Evolutionary conservation across 768 basidiomycete genomes (phyloP).

Genomic region (Lactifluus piperatus): DNA sequence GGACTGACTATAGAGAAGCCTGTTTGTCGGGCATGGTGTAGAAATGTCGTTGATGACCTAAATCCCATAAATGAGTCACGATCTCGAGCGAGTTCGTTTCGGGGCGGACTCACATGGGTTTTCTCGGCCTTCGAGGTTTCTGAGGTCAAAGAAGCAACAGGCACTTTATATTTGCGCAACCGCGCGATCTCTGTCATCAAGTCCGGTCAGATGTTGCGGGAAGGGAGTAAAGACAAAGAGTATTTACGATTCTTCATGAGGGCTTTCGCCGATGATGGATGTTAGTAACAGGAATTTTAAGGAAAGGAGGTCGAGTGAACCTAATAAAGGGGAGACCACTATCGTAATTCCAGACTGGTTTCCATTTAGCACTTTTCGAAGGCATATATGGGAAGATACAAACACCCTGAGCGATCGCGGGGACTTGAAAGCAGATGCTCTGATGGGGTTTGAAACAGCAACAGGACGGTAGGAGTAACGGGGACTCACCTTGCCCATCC

Average conservation of each 20-base stretch:
- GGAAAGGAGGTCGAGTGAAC: constrained; percentile 30
- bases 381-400: constrained; percentile 8
- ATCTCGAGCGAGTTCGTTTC: neutral
- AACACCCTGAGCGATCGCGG: constrained; percentile 59
- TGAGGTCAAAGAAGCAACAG: constrained; percentile 56
- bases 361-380: neutral
- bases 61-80: neutral
- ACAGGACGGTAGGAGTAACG: neutral
- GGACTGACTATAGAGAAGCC: constrained; percentile 65
- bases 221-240: neutral
- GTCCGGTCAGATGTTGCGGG: neutral
- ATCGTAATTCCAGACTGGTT: constrained; percentile 53
- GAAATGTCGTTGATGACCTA: constrained; percentile 57
- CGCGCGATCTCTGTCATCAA: constrained; percentile 48
- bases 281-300: neutral
- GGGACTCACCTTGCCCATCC: constrained; percentile 70
- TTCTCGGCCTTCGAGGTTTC: constrained; percentile 51
- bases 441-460: constrained; percentile 23
- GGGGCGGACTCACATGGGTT: constrained; percentile 35
- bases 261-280: constrained; percentile 35
- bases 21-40: constrained; percentile 47
- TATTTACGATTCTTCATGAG: constrained; percentile 74
- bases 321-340: constrained; percentile 68
- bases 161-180: constrained; percentile 44
- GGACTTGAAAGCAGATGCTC: constrained; percentile 84